phyloP scores from a whole-genome alignment of 2,329 filamentous ascomycete genomes.

The Pseudogymnoascus sp. region DNA sequence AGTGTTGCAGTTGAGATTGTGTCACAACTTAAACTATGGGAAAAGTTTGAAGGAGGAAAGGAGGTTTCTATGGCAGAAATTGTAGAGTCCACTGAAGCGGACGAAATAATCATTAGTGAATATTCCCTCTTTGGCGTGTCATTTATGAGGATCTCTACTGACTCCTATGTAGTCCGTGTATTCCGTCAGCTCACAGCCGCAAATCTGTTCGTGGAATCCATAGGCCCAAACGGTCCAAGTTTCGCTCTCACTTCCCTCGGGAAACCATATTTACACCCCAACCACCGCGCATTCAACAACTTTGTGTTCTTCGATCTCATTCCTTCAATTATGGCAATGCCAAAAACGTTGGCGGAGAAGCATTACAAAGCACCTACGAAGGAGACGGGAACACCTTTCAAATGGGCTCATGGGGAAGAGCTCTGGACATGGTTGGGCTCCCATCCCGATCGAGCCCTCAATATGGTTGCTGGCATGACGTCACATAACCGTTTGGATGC shows the following conservation, averaged over 20 bases:
- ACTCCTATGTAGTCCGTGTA: conserved; percentile 13
- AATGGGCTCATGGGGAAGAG: conserved; percentile 20
- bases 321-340: conserved; percentile 20
- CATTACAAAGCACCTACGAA: conserved; percentile 21
- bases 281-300: conserved; percentile 21
- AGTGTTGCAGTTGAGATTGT: conserved; percentile 19
- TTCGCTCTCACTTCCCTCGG: conserved; percentile 18
- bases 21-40: conserved; percentile 17
- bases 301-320: conserved; percentile 19
- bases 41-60: conserved; percentile 19
- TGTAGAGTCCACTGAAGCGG: conserved; percentile 16
- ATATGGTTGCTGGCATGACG: conserved; percentile 21
- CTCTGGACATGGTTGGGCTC: conserved; percentile 21
- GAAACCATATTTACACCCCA: conserved; percentile 15
- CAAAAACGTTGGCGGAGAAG: conserved; percentile 17
- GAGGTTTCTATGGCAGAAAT: conserved; percentile 16
- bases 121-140: neutral
- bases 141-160: neutral
- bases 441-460: conserved; percentile 19
- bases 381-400: conserved; percentile 19
- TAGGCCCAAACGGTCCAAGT: conserved; percentile 10
- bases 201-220: conserved; percentile 13
- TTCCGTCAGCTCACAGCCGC: conserved; percentile 20
- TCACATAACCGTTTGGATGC: conserved; percentile 17
- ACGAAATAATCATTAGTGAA: conserved; percentile 22